Conservation (phyloP, 139 green algal genomes). For the Axilococcus clingmanii region DNA sequence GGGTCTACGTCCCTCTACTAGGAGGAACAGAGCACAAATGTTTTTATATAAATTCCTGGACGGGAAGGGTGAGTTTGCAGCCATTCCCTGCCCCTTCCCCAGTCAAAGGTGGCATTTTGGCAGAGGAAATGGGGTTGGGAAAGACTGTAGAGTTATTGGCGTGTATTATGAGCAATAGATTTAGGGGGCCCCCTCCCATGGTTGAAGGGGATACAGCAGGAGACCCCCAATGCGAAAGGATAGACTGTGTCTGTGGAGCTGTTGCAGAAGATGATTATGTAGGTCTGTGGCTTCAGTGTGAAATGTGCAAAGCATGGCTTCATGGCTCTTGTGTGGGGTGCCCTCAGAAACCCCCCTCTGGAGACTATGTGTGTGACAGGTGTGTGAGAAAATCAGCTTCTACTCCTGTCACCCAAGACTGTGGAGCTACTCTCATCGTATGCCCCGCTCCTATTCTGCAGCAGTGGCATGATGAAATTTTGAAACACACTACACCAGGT, state of each 20-base stretch:
- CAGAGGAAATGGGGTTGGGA: slow-evolving; percentile 59
- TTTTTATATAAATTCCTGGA: slow-evolving; percentile 47
- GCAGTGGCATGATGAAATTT: slow-evolving; percentile 66
- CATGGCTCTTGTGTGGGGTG: slow-evolving; percentile 54
- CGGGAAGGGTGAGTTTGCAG: slow-evolving; percentile 13
- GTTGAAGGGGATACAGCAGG: slow-evolving; percentile 1
- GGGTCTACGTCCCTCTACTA: slow-evolving; percentile 24
- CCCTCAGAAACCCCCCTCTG: slow-evolving; percentile 2
- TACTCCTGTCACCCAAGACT: slow-evolving; percentile 27
- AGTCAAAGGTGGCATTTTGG: slow-evolving; percentile 37
- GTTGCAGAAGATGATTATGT: slow-evolving; percentile 2
- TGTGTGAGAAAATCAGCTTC: slow-evolving; percentile 33
- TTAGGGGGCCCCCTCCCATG: neutral
- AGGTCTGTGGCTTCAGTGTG: slow-evolving; percentile 52
- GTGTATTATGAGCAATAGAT: slow-evolving; percentile 56
- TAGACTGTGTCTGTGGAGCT: neutral
- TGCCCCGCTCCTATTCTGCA: slow-evolving; percentile 74
- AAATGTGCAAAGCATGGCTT: slow-evolving; percentile 53
- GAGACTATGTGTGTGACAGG: slow-evolving; percentile 31
- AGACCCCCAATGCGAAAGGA: neutral
- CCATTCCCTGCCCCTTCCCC: slow-evolving; percentile 9
- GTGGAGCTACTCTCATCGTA: slow-evolving; percentile 79
- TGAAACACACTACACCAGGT: slow-evolving; percentile 26
- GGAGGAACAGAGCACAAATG: neutral
- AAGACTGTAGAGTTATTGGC: slow-evolving; percentile 94